Percentiles rank a stretch among this genome's conserved stretches.
phyloP scores from a whole-genome alignment of 176 grass and related monocot genomes.

The Tillandsia leiboldiana region DNA sequence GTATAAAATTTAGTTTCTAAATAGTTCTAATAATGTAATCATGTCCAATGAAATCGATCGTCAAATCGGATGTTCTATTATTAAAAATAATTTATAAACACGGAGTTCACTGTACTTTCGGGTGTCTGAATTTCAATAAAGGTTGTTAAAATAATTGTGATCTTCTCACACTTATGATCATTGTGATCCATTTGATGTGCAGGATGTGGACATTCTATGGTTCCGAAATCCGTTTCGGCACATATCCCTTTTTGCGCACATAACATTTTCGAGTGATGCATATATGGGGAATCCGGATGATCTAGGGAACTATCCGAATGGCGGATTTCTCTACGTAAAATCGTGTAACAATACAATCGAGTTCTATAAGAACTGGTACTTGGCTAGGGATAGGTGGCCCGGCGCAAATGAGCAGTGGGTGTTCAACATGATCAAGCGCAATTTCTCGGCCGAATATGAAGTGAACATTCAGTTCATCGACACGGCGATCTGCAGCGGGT shows the following conservation, averaged over 20 bases:
- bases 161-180: neutral
- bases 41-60: no score
- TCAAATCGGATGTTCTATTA: no score
- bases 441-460: conserved; percentile 20
- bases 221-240: conserved; percentile 49
- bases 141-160: neutral
- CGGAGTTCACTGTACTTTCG: no score
- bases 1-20: no score
- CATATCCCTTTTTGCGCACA: conserved; percentile 19
- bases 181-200: neutral
- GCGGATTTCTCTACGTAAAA: conserved; percentile 51
- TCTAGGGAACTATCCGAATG: conserved; percentile 43
- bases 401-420: conserved; percentile 61
- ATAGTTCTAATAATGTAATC: no score
- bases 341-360: conserved; percentile 22
- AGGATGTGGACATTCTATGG: conserved; percentile 91
- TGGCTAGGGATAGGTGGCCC: conserved; percentile 25
- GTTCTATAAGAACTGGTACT: conserved; percentile 60
- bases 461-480: conserved; percentile 49
- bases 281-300: conserved; percentile 36
- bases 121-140: no score
- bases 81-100: no score
- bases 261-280: conserved; percentile 54
- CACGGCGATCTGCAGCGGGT: conserved; percentile 37
- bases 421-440: conserved; percentile 62